Evolutionary conservation across 2,329 filamentous ascomycete genomes (phyloP), one percentile per base, ranked within the genome.

Genomic region (Botryotinia calthae): DNA sequence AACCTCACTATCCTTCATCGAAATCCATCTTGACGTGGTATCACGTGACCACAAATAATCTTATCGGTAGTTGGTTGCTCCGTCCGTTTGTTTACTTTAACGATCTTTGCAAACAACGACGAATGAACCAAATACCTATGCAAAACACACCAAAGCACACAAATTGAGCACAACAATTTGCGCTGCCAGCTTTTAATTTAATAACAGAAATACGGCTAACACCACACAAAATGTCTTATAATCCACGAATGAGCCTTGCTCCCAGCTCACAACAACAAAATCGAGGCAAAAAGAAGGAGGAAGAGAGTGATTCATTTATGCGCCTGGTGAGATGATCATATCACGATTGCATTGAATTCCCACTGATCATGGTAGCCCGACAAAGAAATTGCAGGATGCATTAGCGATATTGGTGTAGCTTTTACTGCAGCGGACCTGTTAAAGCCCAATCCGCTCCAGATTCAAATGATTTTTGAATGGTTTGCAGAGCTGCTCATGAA

Each of bases 381-480:
- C 81, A 86, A 86, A 79, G 96, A 99, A 82, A 98, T 99, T 75
- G 95, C 95, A 78, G 94, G 93, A 81, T 99, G 96, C 83, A 98
- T 99, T 84, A 96, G 92, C 79, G 96, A 98, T 82, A 97, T 98
- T 79, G 95, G 95, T 73, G 95, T 98, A 79, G 90, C 89, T 42
- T 98, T 98, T 82, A 92, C 89, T 51, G 86, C 95, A 28, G 89
- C 92, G 74, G 95, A 99, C 83, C 87, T 99, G 58, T 90, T 95
- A 78, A 98, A 98, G 81, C 96, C 96, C 8, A 97, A 97, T 79
- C 92, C 96, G 4, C 89, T 95, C 74, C 94, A 97, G 80, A 95
- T 98, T 71, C 96, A 99, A 83, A 94, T 96, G 86, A 94, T 99
- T 70, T 97, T 98, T 81, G 96, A 99, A 86, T 97, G 94, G 92